Evolutionary conservation across 2,329 filamentous ascomycete species (phyloP).

Genomic region (Aspergillus viridinutans): DNA sequence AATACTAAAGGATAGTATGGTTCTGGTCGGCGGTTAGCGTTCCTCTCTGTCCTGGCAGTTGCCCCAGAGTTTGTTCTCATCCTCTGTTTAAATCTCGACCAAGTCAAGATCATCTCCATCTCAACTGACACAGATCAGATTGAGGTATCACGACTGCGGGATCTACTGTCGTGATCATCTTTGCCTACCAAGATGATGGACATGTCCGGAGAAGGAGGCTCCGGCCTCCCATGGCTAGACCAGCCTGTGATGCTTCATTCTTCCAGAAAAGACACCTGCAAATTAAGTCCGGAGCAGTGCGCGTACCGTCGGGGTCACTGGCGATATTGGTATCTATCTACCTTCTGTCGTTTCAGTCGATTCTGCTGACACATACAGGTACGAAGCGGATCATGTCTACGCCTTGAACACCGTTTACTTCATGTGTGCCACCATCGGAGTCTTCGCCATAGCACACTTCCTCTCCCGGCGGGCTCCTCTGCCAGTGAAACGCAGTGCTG

Average conservation of each 20-base stretch:
- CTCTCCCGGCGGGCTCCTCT: slow-evolving; percentile 28
- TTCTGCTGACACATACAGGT: slow-evolving; percentile 34
- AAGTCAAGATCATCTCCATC: background rate
- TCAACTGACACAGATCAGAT: background rate
- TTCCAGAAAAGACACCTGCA: slow-evolving; percentile 24
- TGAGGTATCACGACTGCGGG: background rate
- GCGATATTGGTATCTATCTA: slow-evolving; percentile 28
- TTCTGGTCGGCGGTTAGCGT: too few species aligned
- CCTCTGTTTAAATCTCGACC: background rate
- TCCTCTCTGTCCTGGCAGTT: too few species aligned
- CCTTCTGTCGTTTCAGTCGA: background rate
- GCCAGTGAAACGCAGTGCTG: slow-evolving; percentile 17
- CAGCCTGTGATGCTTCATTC: slow-evolving; percentile 31
- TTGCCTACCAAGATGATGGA: slow-evolving; percentile 11
- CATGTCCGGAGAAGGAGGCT: slow-evolving; percentile 5
- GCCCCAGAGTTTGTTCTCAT: background rate
- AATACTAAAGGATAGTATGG: too few species aligned
- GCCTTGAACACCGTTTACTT: slow-evolving; percentile 52
- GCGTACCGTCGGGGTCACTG: slow-evolving; percentile 23
- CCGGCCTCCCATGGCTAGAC: slow-evolving; percentile 26
- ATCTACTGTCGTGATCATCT: background rate
- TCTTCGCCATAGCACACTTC: slow-evolving; percentile 45
- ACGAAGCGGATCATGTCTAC: slow-evolving; percentile 52
- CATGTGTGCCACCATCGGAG: slow-evolving; percentile 46
- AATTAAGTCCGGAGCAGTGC: slow-evolving; percentile 27